Evolutionary conservation across 371 early-diverging fungal species (phyloP), one percentile per base, ranked within the genome.

Genomic region (Mortierella sp.): DNA sequence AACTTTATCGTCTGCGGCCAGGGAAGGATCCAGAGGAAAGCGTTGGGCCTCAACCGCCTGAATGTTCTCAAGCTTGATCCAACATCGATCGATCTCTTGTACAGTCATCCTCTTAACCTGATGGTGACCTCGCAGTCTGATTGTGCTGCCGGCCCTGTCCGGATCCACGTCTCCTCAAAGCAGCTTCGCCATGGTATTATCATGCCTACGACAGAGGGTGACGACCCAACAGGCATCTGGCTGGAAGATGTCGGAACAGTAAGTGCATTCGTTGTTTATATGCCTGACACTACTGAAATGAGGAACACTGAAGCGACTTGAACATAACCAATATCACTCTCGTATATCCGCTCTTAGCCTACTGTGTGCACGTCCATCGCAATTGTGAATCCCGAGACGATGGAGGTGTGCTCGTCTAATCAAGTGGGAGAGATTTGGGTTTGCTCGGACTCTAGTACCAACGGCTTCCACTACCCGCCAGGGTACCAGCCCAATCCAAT

Each of bases 381-480:
- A 3, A 82, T 88, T 55, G 86, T 87, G 16, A 88, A 88, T 69
- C 88, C 88, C 0, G 88, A 88, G 64, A 88, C 88, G 8, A 61
- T 82, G 43, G 86, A 86, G 50, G 80, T 82, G 3, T 93, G 95
- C 79, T 89, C 92, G 0, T 92, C 93, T 9, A 92, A 96, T 64
- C 91, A 92, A 54, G 83, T 96, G 13, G 97, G 97, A 69, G 97
- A 97, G 87, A 94, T 97, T 21, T 97, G 97, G 96, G 94, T 97
- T 2, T 90, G 92, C 28, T 92, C 93, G 3, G 93, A 93, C 31
- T 90, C 91, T 40, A 95, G 90, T 73, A 89, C 72, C 46, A 86
- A 72, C 53, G 64, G 82, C 14, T 81, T 82, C 71, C 73, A 82
- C 40, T 19, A 34, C 24, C 71, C 86, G 6, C 54, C 79, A n/a